Evolutionary conservation across 83 land plant genomes (phyloP).

Genomic region (Diphasiastrum complanatum): DNA sequence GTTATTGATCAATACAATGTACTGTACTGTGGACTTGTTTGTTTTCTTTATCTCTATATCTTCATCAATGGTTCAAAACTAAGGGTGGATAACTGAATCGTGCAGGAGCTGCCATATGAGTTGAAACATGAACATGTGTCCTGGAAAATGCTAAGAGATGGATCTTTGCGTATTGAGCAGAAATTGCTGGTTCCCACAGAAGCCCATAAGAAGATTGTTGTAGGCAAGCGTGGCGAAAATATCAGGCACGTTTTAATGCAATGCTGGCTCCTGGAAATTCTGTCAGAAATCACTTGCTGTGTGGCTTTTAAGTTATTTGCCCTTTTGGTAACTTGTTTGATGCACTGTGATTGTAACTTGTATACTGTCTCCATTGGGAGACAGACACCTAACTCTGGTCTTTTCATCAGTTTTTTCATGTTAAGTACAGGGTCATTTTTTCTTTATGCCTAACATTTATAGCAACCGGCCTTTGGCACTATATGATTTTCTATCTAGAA

Average conservation of each 20-base stretch:
- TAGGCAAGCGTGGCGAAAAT: conserved; percentile 80
- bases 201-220: conserved; percentile 74
- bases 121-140: conserved; percentile 72
- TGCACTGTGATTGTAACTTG: no score
- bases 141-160: conserved; percentile 84
- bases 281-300: neutral
- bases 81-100: neutral
- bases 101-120: conserved; percentile 84
- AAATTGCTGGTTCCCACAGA: conserved; percentile 63
- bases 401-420: neutral
- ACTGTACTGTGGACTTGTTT: neutral
- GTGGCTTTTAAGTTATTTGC: neutral
- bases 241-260: conserved; percentile 49
- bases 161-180: conserved; percentile 89
- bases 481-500: neutral
- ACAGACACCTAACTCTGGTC: neutral
- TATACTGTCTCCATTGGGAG: no score
- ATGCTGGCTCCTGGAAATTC: neutral
- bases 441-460: no score
- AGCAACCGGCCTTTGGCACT: no score
- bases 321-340: neutral
- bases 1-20: conserved; percentile 24
- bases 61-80: neutral
- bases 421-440: neutral
- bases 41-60: neutral